Evolutionary conservation across 768 basidiomycete species (phyloP), one percentile per base, ranked within the genome.

Genomic region (Polyporus arcularius): DNA sequence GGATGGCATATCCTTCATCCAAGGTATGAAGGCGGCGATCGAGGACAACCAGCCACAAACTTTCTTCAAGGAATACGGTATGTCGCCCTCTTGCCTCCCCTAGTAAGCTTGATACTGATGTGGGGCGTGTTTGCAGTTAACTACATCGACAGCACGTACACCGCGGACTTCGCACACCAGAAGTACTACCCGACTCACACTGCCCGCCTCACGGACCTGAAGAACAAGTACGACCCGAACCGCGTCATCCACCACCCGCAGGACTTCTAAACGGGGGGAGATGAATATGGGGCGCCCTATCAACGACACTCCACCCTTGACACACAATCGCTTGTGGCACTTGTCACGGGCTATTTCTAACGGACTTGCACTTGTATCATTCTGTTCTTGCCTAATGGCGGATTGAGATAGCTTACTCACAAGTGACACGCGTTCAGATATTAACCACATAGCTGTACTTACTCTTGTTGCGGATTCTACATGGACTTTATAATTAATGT

Each of bases 101-200:
- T n/a, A 3, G 10, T 35, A 7, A 43, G 8, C 21, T 26, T 26
- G 21, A 26, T 26, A 15, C 12, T 14, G 21, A 18, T 26, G 12
- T 6, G n/a, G 14, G 31, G 15, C 8, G 4, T 8, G 16, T 5
- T 0, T 3, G 8, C 52, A 53, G 53, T 55, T 15, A 55, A 55
- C 53, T 55, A 55, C 31, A 55, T 55, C 42, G 53, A 55, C 53
- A 55, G 53, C 53, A 55, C 53, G 43, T 55, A 55, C 53, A 28
- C 53, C 5, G 53, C 53, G 6, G 42, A 43, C 11, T 41, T 42
- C 18, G 40, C 53, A 30, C 53, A 55, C 43, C 30, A 42, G 53
- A 39, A 40, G 18, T 55, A 55, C 30, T 55, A 55, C 42, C 53
- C 53, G 10, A 45, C 53, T 30, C 41, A 55, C 43, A 46, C 53